Base-by-base conservation (phyloP, 140 eudicot genomes). In the Bidens hawaiensis region DNA sequence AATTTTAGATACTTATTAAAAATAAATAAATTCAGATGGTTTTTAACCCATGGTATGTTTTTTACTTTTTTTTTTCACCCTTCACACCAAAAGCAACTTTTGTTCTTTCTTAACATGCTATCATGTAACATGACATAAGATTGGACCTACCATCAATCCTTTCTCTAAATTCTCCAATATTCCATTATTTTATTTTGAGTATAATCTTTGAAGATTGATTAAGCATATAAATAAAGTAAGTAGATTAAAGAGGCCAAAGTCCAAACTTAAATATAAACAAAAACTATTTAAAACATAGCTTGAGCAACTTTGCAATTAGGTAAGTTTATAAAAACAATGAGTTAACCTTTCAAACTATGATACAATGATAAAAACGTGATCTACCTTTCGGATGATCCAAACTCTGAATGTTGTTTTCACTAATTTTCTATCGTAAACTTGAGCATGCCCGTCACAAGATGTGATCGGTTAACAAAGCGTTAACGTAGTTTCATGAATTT, bases 81-180 rank as follows among this genome's bases (percentile, higher is more conserved):
- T 60, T 33, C 13, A 34, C 57, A 28, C n/a, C 57, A 72, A 63
- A 62, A 53, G 50, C 71, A n/a, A 64, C 40, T 53, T 53, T 72
- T 30, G 43, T 53, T 71, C 21, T 17, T 45, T 34, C 43, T 38
- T 27, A 34, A 52, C 42, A 63, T 42, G 65, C 65, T 28, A 53
- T 72, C 16, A 63, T 63, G 71, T 46, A 72, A 63, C 63, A 53
- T 42, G 77, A 54, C 71, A 62, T 63, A 46, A 42, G 59, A 63
- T 27, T 30, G 18, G 77, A 63, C 70, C 71, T 59, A 52, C 58
- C 12, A 42, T 30, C 51, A 42, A 38, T 63, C 56, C 76, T 71
- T 52, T 62, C 40, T 40, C 48, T 62, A 62, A 38, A 71, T 71
- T 62, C 76, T 50, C 40, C 34, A 60, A 43, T 30, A 57, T 52